Conservation (phyloP, 768 basidiomycete species). For the Hericium rajendrae region DNA sequence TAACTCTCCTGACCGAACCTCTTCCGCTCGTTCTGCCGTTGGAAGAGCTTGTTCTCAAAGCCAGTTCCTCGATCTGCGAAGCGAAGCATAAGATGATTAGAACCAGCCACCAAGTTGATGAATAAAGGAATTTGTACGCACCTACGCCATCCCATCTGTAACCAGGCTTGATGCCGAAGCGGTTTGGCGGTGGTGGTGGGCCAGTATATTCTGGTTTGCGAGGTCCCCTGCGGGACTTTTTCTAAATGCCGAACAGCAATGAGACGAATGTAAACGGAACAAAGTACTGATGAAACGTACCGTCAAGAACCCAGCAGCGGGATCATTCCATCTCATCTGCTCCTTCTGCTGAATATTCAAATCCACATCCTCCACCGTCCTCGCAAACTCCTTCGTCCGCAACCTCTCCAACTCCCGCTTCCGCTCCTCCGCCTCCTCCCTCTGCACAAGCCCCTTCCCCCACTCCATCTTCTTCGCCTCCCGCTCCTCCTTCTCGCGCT, state of each 20-base stretch:
- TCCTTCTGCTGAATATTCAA: conserved; percentile 80
- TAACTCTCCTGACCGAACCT: conserved; percentile 67
- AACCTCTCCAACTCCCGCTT: conserved; percentile 60
- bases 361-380: conserved; percentile 73
- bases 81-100: neutral
- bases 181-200: conserved; percentile 85
- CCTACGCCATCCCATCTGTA: conserved; percentile 99
- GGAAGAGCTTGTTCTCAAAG: conserved; percentile 89
- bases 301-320: conserved; percentile 89
- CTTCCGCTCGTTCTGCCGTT: conserved; percentile 66
- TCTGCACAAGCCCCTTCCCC: conserved; percentile 92
- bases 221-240: conserved; percentile 66
- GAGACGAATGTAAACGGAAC: neutral
- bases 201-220: conserved; percentile 79
- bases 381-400: conserved; percentile 55
- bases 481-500: conserved; percentile 75
- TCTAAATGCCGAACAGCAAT: conserved; percentile 31
- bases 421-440: conserved; percentile 65
- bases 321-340: conserved; percentile 90
- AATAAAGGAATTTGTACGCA: conserved; percentile 26
- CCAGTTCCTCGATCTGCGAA: conserved; percentile 78
- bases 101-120: neutral
- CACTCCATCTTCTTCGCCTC: conserved; percentile 94
- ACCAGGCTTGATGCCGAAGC: conserved; percentile 91
- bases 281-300: conserved; percentile 33